Conservation (phyloP, 495 filamentous ascomycete genomes). For the Cercophora samala region DNA sequence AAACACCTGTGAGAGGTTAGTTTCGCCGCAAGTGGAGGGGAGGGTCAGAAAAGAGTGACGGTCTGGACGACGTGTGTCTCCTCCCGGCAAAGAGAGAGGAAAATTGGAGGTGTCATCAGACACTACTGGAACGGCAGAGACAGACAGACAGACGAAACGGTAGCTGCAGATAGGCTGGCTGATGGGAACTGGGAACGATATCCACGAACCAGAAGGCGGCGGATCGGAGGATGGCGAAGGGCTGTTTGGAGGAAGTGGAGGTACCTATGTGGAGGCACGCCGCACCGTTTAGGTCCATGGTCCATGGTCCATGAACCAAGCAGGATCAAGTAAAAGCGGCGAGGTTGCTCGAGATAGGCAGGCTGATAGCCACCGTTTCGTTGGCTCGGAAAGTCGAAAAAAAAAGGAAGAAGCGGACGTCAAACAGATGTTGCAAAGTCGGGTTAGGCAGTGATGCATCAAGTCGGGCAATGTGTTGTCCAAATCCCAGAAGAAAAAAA, state of each 20-base stretch:
- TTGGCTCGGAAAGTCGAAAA: conserved; percentile 31
- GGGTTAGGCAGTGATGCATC: conserved; percentile 54
- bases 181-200: conserved; percentile 7
- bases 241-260: background rate
- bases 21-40: conserved; percentile 17
- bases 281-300: background rate
- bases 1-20: conserved; percentile 33
- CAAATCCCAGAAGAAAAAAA: conserved; percentile 20
- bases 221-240: conserved; percentile 13
- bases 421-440: conserved; percentile 39
- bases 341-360: conserved; percentile 6
- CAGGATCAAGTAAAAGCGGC: conserved; percentile 41
- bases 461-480: conserved; percentile 48
- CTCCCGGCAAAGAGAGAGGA: conserved; percentile 13
- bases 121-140: conserved; percentile 15
- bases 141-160: conserved; percentile 15
- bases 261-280: background rate
- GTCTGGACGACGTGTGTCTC: conserved; percentile 7
- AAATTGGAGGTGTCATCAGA: conserved; percentile 29
- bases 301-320: background rate
- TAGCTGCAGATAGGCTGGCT: background rate
- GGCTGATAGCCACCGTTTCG: conserved; percentile 21
- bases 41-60: conserved; percentile 18
- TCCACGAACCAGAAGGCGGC: conserved; percentile 13
- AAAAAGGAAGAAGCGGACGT: conserved; percentile 18